Evolutionary conservation across 73 alveolate genomes (phyloP), one percentile per base, ranked within the genome.

Genomic region (Uronychia setigera): DNA sequence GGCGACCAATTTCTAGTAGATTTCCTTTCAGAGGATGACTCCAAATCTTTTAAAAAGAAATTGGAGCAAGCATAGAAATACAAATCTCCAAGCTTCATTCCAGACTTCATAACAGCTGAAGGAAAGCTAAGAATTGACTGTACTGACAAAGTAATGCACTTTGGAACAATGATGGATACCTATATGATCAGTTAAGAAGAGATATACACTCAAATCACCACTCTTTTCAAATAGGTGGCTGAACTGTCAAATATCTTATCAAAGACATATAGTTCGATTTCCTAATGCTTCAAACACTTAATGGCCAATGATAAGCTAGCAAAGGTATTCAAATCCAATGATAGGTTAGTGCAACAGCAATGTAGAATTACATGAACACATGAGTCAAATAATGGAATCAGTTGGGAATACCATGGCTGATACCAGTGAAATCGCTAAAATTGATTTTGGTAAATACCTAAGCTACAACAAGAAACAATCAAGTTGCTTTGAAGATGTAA

Each of bases 391-490:
- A 5, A 46, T 46, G 67, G 67, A 11, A 19, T 46, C 67, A 46
- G 19, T 46, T 5, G 67, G 67, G 67, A 19, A 46, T 11, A 46
- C 19, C 67, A 81, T 29, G 0, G 58, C 9, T 28, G 67, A 59
- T 30, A 14, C 80, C 1, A 78, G 76, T 60, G 31, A 60, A 29
- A 60, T 32, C 33, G 33, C 46, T 59, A 9, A 35, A 1, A 27
- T 25, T 1, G 76, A 58, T 29, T 19, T 81, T 28, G 57, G 35
- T 0, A 31, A 32, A 1, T 81, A 0, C 76, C 60, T 60, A 27
- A 81, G 46, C 74, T 80, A 80, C 75, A 27, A 60, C 29, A 26
- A 77, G 29, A 25, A 31, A 34, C 80, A 60, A 34, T 29, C 57
- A 32, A 33, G 59, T 33, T 27, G 75, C 32, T 35, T 28, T 19